A percentile compares a stretch with the other conserved stretches of the same genome.
phyloP scores from a whole-genome alignment of 2,329 filamentous ascomycete species.

The Emergomyces pasteurianus region DNA sequence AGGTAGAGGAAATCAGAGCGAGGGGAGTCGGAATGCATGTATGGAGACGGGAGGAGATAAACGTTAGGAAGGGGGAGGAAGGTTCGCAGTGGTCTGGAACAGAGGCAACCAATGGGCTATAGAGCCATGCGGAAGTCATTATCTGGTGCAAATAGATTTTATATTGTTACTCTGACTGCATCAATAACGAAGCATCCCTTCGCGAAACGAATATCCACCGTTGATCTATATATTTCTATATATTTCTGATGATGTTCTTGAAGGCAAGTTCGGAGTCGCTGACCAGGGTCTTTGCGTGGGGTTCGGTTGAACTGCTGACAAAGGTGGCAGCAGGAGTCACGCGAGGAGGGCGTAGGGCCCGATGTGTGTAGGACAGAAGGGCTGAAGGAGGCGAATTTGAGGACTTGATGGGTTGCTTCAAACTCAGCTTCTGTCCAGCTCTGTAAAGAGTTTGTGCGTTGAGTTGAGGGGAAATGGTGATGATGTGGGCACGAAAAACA shows the following conservation, averaged over 20 bases:
- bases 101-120: conserved; percentile 16
- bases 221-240: not conserved
- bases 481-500: not conserved
- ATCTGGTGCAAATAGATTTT: not conserved
- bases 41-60: conserved; percentile 47
- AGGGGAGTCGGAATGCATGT: conserved; percentile 53
- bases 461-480: not conserved
- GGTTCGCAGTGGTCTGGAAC: conserved; percentile 51
- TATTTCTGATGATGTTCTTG: not conserved
- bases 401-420: not conserved
- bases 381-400: not conserved
- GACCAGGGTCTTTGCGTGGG: not conserved
- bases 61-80: conserved; percentile 43
- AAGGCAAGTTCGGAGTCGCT: not conserved
- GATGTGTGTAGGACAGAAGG: not conserved
- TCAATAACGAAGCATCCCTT: conserved; percentile 1
- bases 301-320: not conserved
- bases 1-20: conserved; percentile 47
- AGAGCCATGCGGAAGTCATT: conserved; percentile 23
- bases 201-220: not conserved
- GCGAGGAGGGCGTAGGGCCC: not conserved
- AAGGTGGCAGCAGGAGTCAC: not conserved
- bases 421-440: not conserved
- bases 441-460: not conserved
- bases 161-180: not conserved